Evolutionary conservation across 2,329 filamentous ascomycete species (phyloP), one percentile per base, ranked within the genome.

Genomic region (Apiospora sp.): DNA sequence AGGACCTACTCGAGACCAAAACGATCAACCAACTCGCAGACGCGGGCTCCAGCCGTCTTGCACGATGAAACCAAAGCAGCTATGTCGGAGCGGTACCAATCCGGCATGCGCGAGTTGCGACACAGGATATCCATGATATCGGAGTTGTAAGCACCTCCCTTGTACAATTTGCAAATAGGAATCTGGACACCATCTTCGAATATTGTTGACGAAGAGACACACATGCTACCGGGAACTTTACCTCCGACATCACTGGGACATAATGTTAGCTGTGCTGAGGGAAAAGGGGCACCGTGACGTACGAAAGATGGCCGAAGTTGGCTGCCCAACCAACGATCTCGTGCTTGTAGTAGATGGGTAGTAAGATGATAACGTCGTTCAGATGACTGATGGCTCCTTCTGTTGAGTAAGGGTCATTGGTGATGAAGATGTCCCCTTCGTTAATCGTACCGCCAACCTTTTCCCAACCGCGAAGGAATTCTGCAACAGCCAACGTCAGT

Each of bases 111-210:
- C 2, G 84, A 86, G 76, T 87, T 87, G 7, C 86, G 82, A 74
- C 83, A 86, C 1, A 87, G 80, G 2, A 87, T 79, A 1, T 84
- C 81, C 3, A 86, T 83, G 2, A 87, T 74, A 64, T 82, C 82
- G 1, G 80, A 73, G 71, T 87, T 87, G 76, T 85, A 84, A 0
- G 80, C 77, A 0, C 85, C 85, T 58, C 81, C 81, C 7, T 78
- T 77, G 72, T 86, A 87, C 0, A 87, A 80, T 74, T 87, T 87
- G 70, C 86, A 81, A 27, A 83, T 82, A 0, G 86, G 86, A 30
- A 87, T 86, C 75, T 87, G 86, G 1, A 87, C 79, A 3, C 86
- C 86, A 68, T 87, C 86, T 68, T 87, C 85, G 73, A 83, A 87
- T 10, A 87, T 82, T 1, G 84, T 86, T 5, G 79, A 81, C 0